Evolutionary conservation across 2,329 filamentous ascomycete genomes (phyloP).

Genomic region (Coleophoma eucalyptorum): DNA sequence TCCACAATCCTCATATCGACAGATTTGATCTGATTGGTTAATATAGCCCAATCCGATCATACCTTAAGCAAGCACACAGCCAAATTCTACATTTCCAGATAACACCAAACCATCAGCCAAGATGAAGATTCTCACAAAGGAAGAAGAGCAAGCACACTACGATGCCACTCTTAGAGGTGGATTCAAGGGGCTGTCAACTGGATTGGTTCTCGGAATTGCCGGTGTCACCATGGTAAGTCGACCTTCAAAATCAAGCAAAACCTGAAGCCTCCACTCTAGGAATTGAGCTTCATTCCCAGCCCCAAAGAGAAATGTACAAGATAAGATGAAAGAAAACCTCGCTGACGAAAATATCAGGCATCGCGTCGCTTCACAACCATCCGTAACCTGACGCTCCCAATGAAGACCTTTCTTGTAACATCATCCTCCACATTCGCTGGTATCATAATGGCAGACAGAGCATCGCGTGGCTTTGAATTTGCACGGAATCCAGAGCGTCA

Average conservation of each 20-base stretch:
- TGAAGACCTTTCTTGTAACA: slow-evolving; percentile 85
- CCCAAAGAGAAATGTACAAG: too few species aligned
- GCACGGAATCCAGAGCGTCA: slow-evolving; percentile 32
- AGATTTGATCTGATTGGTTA: neutral
- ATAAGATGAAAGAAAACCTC: neutral
- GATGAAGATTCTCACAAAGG: slow-evolving; percentile 95
- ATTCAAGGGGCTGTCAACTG: slow-evolving; percentile 64
- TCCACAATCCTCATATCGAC: too few species aligned
- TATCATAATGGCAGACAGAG: slow-evolving; percentile 81
- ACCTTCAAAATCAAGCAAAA: neutral
- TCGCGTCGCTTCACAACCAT: slow-evolving; percentile 67
- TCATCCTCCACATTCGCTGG: slow-evolving; percentile 79
- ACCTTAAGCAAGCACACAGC: neutral
- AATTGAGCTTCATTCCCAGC: too few species aligned
- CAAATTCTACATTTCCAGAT: neutral
- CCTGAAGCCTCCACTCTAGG: too few species aligned
- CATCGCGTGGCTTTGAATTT: slow-evolving; percentile 68
- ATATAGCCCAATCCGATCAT: neutral
- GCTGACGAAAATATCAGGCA: slow-evolving; percentile 26
- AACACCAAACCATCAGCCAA: neutral
- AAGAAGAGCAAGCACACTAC: slow-evolving; percentile 89
- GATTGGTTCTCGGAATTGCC: slow-evolving; percentile 61
- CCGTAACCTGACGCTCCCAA: slow-evolving; percentile 77
- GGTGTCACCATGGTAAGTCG: slow-evolving; percentile 57
- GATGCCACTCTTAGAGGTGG: slow-evolving; percentile 76